Percentiles rank a stretch among this genome's conserved stretches.
These are phyloP conservation scores for Solanum hybrid DNA, from an alignment of 305 asterid species.

Conservation along the genomic window DNA sequence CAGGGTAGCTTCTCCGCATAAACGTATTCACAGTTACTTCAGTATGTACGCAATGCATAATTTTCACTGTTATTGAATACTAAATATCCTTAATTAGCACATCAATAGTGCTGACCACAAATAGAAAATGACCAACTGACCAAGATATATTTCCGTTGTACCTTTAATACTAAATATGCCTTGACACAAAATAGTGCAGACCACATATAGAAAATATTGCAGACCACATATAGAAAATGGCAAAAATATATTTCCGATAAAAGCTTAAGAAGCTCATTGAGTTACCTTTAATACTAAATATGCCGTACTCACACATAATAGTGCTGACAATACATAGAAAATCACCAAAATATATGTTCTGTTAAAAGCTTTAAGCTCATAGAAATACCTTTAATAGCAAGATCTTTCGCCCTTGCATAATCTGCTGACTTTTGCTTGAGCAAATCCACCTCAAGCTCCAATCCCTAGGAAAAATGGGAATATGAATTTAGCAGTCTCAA, in stretches of 20 bases:
- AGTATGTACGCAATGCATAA: background rate
- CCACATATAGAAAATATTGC: too few species aligned
- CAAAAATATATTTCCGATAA: background rate
- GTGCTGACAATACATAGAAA: background rate
- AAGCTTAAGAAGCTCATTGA: background rate
- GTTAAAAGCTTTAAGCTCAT: background rate
- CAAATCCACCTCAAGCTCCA: slow-evolving; percentile 61
- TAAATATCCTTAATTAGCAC: background rate
- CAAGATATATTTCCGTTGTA: background rate
- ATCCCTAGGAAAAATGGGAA: slow-evolving; percentile 25
- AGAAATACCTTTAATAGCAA: slow-evolving; percentile 53
- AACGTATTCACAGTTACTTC: background rate
- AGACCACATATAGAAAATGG: background rate
- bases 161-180: background rate
- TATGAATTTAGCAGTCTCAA: background rate
- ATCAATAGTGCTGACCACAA: background rate
- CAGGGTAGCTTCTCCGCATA: background rate
- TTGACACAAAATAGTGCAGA: background rate
- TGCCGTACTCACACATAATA: background rate
- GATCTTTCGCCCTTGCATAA: slow-evolving; percentile 70
- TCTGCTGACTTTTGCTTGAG: slow-evolving; percentile 55
- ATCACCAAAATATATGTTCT: background rate
- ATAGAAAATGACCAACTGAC: background rate
- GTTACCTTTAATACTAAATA: background rate
- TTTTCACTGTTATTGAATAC: background rate